Percentiles rank a stretch among this genome's conserved stretches.
Conservation (phyloP, 495 filamentous ascomycete genomes). For the Penicillium herquei region DNA sequence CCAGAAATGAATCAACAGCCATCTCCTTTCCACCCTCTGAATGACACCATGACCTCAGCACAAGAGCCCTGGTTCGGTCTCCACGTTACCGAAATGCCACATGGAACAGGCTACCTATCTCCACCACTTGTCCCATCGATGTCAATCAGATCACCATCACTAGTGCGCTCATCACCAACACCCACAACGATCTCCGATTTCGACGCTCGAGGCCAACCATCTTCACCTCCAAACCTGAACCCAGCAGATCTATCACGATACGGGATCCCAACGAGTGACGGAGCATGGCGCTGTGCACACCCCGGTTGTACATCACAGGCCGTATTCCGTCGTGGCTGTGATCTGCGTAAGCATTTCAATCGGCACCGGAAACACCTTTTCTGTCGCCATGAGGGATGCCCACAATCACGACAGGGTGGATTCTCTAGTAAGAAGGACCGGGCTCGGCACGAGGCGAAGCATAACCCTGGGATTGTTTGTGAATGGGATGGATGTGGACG, state of each 20-base stretch:
- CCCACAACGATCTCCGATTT: constrained; percentile 21
- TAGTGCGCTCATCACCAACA: constrained; percentile 16
- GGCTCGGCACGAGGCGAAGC: constrained; percentile 60
- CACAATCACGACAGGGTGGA: constrained; percentile 53
- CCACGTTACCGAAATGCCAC: neutral
- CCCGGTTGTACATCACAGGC: constrained; percentile 56
- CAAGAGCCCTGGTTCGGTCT: constrained; percentile 14
- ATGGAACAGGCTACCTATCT: constrained; percentile 13
- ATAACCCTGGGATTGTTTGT: constrained; percentile 58
- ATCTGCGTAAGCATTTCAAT: constrained; percentile 64
- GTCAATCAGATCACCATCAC: constrained; percentile 13
- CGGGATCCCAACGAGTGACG: constrained; percentile 30
- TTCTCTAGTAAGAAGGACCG: constrained; percentile 67
- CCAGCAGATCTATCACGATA: constrained; percentile 31
- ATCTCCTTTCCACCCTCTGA: constrained; percentile 9
- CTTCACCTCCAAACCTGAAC: constrained; percentile 13
- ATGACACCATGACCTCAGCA: constrained; percentile 8
- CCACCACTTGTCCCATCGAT: constrained; percentile 7
- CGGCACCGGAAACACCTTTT: constrained; percentile 62
- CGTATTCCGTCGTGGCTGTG: constrained; percentile 58
- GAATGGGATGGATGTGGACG: constrained; percentile 57
- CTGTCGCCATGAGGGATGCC: constrained; percentile 60
- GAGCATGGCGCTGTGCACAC: constrained; percentile 56
- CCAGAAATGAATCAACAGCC: constrained; percentile 5
- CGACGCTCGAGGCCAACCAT: constrained; percentile 8